Evolutionary conservation across 148 eudicot species (phyloP), one percentile per base, ranked within the genome.

Genomic region (Oxyria digyna): DNA sequence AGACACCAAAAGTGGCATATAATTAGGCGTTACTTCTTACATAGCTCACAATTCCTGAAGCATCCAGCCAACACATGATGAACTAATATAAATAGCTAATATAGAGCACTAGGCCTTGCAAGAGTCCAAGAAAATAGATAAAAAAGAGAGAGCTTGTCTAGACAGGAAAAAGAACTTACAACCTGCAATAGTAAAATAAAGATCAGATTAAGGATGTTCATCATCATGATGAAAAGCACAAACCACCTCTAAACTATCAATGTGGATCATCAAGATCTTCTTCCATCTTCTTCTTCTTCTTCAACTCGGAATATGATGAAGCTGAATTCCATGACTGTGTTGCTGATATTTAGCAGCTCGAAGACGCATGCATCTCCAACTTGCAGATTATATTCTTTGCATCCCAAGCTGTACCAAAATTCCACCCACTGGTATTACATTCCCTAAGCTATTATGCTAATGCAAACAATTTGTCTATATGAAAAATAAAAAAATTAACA

Each of bases 331-430:
- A 49, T 0, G 11, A 43, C 49, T 2, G 26, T 18, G 3, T 6
- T 20, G 55, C 20, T 20, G 24, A 18, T 49, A 20, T 49, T 6
- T 1, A 49, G 8, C 6, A 49, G 55, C 26, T 49, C 55, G 24
- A 49, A 49, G 55, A 8, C 23, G 55, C 55, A 49, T 17, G 24
- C 55, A 18, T 49, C 55, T 18, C 55, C 55, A 6, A 0, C 24
- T 20, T 49, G 55, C 9, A 49, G 55, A 8, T 20, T 11, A 49
- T 49, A 18, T 20, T 6, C 96, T 76, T 90, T 93, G 82, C 96
- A 93, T 23, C 95, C 98, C 87, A 93, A 82, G 77, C 96, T 93
- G 83, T 33, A 46, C 70, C 35, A 41, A 33, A 38, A 29, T 13
- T 29, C 65, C 37, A 59, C 3, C 8, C 65, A 59, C 63, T 23